Evolutionary conservation across 495 filamentous ascomycete genomes (phyloP).

Genomic region (Massariosphaeria phaeospora): DNA sequence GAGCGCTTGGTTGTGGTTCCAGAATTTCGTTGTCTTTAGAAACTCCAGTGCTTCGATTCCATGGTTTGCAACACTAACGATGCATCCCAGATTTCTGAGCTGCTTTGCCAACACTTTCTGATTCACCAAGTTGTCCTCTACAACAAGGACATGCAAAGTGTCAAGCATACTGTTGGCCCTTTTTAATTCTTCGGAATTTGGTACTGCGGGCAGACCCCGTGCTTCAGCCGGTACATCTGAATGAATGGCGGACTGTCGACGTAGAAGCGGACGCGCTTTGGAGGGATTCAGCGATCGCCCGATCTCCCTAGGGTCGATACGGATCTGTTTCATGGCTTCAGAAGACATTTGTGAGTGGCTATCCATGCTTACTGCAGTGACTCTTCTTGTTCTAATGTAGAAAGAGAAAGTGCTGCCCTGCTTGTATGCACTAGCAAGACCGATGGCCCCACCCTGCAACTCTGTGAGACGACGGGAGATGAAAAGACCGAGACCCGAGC

Average conservation of each 20-base stretch:
- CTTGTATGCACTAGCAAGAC: conserved; percentile 31
- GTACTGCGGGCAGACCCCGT: not conserved
- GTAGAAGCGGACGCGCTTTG: not conserved
- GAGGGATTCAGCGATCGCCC: not conserved
- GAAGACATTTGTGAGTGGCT: not conserved
- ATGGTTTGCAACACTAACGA: conserved; percentile 37
- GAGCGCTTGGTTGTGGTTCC: conserved; percentile 3
- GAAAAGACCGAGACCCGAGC: conserved; percentile 38
- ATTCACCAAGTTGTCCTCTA: conserved; percentile 41
- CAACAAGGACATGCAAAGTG: conserved; percentile 27
- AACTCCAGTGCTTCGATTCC: conserved; percentile 36
- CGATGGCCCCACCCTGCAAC: conserved; percentile 40
- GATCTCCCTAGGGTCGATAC: not conserved
- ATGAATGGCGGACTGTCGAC: not conserved
- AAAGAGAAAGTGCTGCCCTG: conserved; percentile 38
- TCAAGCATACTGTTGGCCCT: not conserved
- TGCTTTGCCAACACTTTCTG: conserved; percentile 36
- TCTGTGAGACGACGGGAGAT: conserved; percentile 36
- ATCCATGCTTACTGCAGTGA: not conserved
- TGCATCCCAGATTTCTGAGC: conserved; percentile 29
- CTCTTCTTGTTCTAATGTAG: conserved; percentile 33
- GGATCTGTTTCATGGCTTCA: not conserved
- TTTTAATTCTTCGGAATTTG: not conserved
- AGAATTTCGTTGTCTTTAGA: conserved; percentile 20
- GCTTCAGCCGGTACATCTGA: not conserved